phyloP scores from a whole-genome alignment of 345 rosid genomes.

The Lenwebbia sp. region DNA sequence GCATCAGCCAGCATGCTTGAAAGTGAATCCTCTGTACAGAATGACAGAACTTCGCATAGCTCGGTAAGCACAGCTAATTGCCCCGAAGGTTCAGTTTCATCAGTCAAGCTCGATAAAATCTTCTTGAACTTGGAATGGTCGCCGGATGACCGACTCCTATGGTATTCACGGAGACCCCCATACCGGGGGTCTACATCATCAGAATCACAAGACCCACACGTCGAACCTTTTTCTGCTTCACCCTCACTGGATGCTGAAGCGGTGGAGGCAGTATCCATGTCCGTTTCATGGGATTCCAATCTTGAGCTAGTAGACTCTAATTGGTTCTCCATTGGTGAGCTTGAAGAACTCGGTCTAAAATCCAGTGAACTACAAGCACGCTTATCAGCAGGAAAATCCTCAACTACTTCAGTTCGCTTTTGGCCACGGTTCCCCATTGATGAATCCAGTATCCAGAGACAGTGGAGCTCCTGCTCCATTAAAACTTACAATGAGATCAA shows the following conservation, averaged over 20 bases:
- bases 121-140: slow-evolving; percentile 60
- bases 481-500: not conserved
- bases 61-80: slow-evolving; percentile 62
- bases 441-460: not conserved
- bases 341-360: slow-evolving; percentile 22
- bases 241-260: slow-evolving; percentile 77
- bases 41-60: slow-evolving; percentile 85
- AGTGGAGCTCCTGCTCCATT: not conserved
- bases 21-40: slow-evolving; percentile 71
- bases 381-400: slow-evolving; percentile 87
- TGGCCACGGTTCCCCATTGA: slow-evolving; percentile 85
- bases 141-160: slow-evolving; percentile 54
- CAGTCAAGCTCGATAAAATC: slow-evolving; percentile 39
- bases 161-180: slow-evolving; percentile 42
- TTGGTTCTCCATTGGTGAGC: slow-evolving; percentile 48
- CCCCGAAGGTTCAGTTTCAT: slow-evolving; percentile 46
- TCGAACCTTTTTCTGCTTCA: slow-evolving; percentile 65
- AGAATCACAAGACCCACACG: slow-evolving; percentile 78
- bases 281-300: slow-evolving; percentile 34
- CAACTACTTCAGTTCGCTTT: slow-evolving; percentile 64
- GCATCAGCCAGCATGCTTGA: slow-evolving; percentile 55
- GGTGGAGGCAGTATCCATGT: slow-evolving; percentile 87
- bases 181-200: slow-evolving; percentile 53
- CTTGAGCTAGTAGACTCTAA: slow-evolving; percentile 35
- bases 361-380: slow-evolving; percentile 87